Evolutionary conservation across 768 basidiomycete species (phyloP), one percentile per base, ranked within the genome.

Genomic region (Pleurotus tuber-regium): DNA sequence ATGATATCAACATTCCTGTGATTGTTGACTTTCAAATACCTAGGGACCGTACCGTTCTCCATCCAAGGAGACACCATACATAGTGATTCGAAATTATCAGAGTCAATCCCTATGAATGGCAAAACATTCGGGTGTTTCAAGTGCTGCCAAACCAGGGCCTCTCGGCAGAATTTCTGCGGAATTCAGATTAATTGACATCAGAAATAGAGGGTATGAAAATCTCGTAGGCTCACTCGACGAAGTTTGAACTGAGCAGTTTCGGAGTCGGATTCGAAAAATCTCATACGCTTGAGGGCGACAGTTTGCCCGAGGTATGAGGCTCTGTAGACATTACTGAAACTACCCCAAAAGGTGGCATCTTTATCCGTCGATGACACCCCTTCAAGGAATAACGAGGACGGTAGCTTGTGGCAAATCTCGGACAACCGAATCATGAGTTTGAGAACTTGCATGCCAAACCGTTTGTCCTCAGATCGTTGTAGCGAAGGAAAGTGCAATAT

Each of bases 251-350:
- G 46, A 4, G 31, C 46, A 11, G 46, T 24, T 18, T 43, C 35
- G 21, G 38, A 33, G 40, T 54, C 53, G 6, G 30, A 24, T 29
- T 49, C 53, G 25, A 63, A 66, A 7, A 64, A 57, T 3, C 64
- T 54, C 25, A 68, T 61, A 8, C 61, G 57, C 33, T 68, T 67
- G 19, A 67, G 50, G 9, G 64, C 66, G 10, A 66, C 62, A 4
- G 58, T 48, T 24, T 59, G 51, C 1, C 59, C 63, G 4, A 56
- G 8, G 21, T 60, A 61, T 3, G 54, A 54, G 0, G 56, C 63
- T 12, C 60, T 53, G 29, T 61, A 65, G 1, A 69, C 63, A 43
- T 69, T 67, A 10, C 59, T 66, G 43, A 66, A 66, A 0, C 63
- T 60, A 9, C 68, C 68, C 4, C 61, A 60, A 41, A 56, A 61